These are phyloP conservation scores for Pythium sp. DNA, from an alignment of 352 stramenopile genomes.

Conservation along the genomic window DNA sequence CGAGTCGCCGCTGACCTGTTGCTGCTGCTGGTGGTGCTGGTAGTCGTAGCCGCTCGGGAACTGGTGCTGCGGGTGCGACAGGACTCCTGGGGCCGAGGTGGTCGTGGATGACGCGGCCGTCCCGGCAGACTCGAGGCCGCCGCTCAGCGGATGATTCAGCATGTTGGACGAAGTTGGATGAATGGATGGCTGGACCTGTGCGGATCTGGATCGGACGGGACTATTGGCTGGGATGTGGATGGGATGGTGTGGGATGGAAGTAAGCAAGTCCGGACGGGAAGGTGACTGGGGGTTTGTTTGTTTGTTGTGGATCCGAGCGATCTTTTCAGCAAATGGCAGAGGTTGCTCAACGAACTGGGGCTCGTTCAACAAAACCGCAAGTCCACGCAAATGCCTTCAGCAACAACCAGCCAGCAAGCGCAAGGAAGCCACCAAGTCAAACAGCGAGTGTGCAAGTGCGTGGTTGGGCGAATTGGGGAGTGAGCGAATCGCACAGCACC, in stretches of 20 bases:
- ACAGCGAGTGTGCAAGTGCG: background rate
- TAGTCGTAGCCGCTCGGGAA: constrained; percentile 25
- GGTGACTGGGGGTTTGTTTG: background rate
- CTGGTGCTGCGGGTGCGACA: constrained; percentile 12
- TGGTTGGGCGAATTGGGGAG: background rate
- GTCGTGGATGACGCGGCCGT: background rate
- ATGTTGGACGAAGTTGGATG: constrained; percentile 2
- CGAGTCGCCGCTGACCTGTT: constrained; percentile 30
- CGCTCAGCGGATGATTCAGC: constrained; percentile 16
- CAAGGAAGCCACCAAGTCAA: background rate
- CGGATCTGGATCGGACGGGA: background rate
- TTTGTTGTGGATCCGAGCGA: constrained; percentile 7
- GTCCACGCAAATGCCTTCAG: background rate
- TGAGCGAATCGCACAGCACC: background rate
- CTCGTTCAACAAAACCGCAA: constrained; percentile 18
- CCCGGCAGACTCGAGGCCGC: constrained; percentile 5
- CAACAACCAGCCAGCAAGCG: background rate
- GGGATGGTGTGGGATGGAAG: background rate
- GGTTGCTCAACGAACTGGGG: constrained; percentile 13
- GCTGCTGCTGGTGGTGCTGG: constrained; percentile 20
- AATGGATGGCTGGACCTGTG: background rate
- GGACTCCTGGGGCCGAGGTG: background rate
- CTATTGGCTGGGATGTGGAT: background rate
- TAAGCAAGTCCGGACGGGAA: constrained; percentile 4
- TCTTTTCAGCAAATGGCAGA: constrained; percentile 23